Base-by-base conservation (phyloP, 2,329 filamentous ascomycete species). In the Chlorencoelia australis region DNA sequence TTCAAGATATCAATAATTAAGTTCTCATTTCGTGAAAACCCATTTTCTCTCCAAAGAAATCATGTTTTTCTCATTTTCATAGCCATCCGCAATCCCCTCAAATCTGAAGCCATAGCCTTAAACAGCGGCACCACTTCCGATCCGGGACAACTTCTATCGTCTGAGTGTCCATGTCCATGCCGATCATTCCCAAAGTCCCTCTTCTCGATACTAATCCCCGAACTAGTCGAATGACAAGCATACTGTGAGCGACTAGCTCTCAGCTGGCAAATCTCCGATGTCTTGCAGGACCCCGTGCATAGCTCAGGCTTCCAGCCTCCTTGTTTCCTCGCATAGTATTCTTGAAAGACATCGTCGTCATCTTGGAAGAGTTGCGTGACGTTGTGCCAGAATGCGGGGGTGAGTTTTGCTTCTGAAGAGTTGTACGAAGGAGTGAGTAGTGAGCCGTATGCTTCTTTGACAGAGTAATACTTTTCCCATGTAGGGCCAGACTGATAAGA, bases 301-400 rank as follows among this genome's bases (percentile, higher is more conserved):
- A 33, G 39, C 4, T 55, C 54, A 56, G 62, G 67, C 3, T 67
- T 68, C 15, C 34, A 49, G 3, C 38, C 46, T 5, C 72, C 61
- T 7, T 59, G 63, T 41, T 68, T 69, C 38, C 69, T 59, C 1
- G 57, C 50, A 32, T 64, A 61, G 50, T 66, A 76, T 3, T 53
- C 57, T 11, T 64, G 55, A 45, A 75, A 75, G 1, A 61, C 52
- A 0, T 48, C 41, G 2, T 60, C 44, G 37, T 71, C 53, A 4
- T 40, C 45, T 41, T 69, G 64, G 33, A 76, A 64, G 3, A 58
- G 50, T 1, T 56, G 57, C 1, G 72, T 75, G 15, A 75, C 59
- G 44, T 69, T 65, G 51, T 75, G 72, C 72, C 73, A 77, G 53
- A 75, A 75, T 1, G 65, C 65, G 0, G 71, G 66, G 1, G 67